These are phyloP conservation scores for Phytophthora ramorum DNA, from an alignment of 352 stramenopile species.

Conservation along the genomic window DNA sequence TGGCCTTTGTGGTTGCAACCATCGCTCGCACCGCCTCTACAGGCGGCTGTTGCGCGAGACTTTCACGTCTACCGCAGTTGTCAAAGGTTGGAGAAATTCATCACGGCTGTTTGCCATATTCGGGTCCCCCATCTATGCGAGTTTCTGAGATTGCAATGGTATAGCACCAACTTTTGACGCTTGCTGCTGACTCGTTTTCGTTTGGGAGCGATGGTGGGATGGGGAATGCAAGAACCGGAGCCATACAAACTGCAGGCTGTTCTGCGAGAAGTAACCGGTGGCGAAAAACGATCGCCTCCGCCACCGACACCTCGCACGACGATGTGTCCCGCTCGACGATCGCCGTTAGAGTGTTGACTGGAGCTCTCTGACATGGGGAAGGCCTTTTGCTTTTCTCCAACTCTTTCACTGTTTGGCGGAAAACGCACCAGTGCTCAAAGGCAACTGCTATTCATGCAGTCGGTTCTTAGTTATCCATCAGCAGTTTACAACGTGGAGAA, in stretches of 20 bases:
- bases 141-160: neutral
- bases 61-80: neutral
- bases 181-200: slow-evolving; percentile 9
- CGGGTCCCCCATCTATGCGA: too few species aligned
- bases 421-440: neutral
- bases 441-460: neutral
- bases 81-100: neutral
- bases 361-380: too few species aligned
- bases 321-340: neutral
- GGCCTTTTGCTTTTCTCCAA: neutral
- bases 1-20: slow-evolving; percentile 23
- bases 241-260: slow-evolving; percentile 21
- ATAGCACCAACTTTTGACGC: slow-evolving; percentile 4
- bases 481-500: slow-evolving; percentile 5
- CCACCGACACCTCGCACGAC: neutral
- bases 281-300: too few species aligned
- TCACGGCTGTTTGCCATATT: too few species aligned
- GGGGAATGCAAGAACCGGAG: slow-evolving; percentile 10
- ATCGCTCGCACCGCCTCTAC: slow-evolving; percentile 32
- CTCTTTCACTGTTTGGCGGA: neutral
- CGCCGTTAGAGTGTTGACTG: too few species aligned
- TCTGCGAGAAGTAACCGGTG: slow-evolving; percentile 10
- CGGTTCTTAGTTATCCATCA: slow-evolving; percentile 4
- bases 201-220: slow-evolving; percentile 5
- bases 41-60: slow-evolving; percentile 25